These are phyloP conservation scores for Hura crepitans DNA, from an alignment of 441 rosid species.

Conservation along the genomic window DNA sequence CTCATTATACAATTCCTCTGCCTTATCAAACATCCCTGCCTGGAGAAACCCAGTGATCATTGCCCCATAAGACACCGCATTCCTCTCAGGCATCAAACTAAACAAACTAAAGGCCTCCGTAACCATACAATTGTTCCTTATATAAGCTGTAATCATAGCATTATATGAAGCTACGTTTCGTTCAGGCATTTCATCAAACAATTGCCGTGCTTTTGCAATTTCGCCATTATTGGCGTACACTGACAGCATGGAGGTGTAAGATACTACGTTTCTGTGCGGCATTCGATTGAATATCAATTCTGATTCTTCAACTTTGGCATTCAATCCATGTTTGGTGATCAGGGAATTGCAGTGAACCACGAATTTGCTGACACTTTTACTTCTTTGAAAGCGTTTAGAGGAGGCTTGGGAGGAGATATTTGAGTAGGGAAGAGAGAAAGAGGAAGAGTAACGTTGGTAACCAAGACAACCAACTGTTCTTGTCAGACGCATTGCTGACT, in stretches of 20 bases:
- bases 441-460: background rate
- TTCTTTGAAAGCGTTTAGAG: constrained; percentile 5
- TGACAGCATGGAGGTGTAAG: constrained; percentile 75
- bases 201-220: constrained; percentile 41
- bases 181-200: constrained; percentile 66
- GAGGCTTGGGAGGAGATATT: constrained; percentile 6
- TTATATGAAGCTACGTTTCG: constrained; percentile 55
- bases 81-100: constrained; percentile 37
- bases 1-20: constrained; percentile 38
- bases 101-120: constrained; percentile 44
- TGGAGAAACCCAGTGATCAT: constrained; percentile 65
- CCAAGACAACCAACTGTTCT: background rate
- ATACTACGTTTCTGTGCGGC: constrained; percentile 47
- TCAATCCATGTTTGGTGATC: constrained; percentile 53
- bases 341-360: constrained; percentile 51
- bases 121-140: constrained; percentile 39
- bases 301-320: constrained; percentile 43
- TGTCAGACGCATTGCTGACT: background rate
- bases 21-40: constrained; percentile 51
- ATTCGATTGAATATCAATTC: constrained; percentile 52
- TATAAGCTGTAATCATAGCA: constrained; percentile 69
- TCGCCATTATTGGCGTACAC: constrained; percentile 51
- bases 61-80: constrained; percentile 52
- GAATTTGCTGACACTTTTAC: constrained; percentile 14
- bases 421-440: background rate